Evolutionary conservation across 139 green algal genomes (phyloP), one percentile per base, ranked within the genome.

Genomic region (Micractinium conductrix): DNA sequence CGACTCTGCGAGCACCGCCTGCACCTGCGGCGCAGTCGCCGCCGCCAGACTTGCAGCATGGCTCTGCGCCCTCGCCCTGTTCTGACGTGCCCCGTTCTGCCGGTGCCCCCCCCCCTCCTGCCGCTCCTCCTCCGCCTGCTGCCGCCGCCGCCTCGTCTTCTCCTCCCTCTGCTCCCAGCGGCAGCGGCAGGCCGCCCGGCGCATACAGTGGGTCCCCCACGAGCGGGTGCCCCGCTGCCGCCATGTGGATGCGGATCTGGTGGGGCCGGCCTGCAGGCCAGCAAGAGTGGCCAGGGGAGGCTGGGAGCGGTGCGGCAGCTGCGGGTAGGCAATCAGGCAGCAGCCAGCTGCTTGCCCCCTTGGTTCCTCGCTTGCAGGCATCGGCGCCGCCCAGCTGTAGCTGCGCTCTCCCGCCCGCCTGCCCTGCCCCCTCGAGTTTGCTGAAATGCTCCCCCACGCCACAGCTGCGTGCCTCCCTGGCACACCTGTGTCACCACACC

Each of bases 161-260:
- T 22, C 45, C 74, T 80, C 5, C 2, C 2, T 37, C 21, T 37
- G 40, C 40, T 26, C 22, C 21, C 33, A 26, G 35, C 24, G 50
- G 74, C 40, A 67, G 44, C 4, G 89, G 89, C n/a, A 50, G 30
- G 38, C 90, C 88, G 2, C 90, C 88, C 9, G 91, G 90, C 0
- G 35, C 60, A 72, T 97, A 97, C 68, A 97, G 67, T 0, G 75
- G 71, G 80, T 97, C 94, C 2, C 94, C 94, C 55, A 96, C 78
- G 60, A 97, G 60, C 2, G 93, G 91, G 48, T 73, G 89, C 24
- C 93, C 93, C 26, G 83, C 48, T 30, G 92, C 90, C 12, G 91
- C 91, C 84, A 97, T 81, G 85, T 97, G 94, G 24, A 88, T 94
- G 21, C 94, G 82, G n/a, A 97, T 95, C 90, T 97, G 85, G 65